Evolutionary conservation across 202 grass and related monocot genomes (phyloP).

Genomic region (Digitaria exilis): DNA sequence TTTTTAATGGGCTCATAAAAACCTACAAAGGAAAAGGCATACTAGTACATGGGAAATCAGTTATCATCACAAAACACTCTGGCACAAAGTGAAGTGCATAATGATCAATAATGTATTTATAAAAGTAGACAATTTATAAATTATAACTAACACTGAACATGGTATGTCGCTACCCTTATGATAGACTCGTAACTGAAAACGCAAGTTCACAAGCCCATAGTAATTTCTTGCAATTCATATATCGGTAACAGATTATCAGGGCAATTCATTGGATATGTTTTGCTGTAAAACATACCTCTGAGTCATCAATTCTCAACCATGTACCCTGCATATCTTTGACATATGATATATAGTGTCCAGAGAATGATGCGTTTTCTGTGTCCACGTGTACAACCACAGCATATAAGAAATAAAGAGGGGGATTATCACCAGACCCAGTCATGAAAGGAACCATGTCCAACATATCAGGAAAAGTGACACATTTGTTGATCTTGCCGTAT

Average conservation of each 20-base stretch:
- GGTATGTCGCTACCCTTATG: slow-evolving; percentile 8
- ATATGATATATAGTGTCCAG: slow-evolving; percentile 95
- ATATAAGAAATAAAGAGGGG: slow-evolving; percentile 94
- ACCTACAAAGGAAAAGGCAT: slow-evolving; percentile 8
- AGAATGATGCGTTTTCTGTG: slow-evolving; percentile 96
- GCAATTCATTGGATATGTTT: slow-evolving; percentile 31
- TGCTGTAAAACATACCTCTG: slow-evolving; percentile 66
- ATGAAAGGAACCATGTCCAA: slow-evolving; percentile 99
- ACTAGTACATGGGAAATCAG: not conserved
- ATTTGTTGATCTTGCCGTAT: slow-evolving; percentile 99
- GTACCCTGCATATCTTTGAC: slow-evolving; percentile 98
- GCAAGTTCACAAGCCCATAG: slow-evolving; percentile 6
- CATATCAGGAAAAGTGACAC: slow-evolving; percentile 96
- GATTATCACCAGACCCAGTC: slow-evolving; percentile 82
- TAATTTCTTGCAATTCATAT: slow-evolving; percentile 27
- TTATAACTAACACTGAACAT: not conserved
- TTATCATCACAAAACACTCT: not conserved
- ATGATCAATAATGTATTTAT: slow-evolving; percentile 13
- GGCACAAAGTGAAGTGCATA: slow-evolving; percentile 12
- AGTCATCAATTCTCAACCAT: slow-evolving; percentile 98
- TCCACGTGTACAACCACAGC: slow-evolving; percentile 97
- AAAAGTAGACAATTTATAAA: not conserved
- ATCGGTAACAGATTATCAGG: not conserved
- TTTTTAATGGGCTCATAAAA: slow-evolving; percentile 14
- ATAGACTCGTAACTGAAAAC: slow-evolving; percentile 18